Evolutionary conservation across 148 eudicot genomes (phyloP), one percentile per base, ranked within the genome.

Genomic region (Silene uniflora): DNA sequence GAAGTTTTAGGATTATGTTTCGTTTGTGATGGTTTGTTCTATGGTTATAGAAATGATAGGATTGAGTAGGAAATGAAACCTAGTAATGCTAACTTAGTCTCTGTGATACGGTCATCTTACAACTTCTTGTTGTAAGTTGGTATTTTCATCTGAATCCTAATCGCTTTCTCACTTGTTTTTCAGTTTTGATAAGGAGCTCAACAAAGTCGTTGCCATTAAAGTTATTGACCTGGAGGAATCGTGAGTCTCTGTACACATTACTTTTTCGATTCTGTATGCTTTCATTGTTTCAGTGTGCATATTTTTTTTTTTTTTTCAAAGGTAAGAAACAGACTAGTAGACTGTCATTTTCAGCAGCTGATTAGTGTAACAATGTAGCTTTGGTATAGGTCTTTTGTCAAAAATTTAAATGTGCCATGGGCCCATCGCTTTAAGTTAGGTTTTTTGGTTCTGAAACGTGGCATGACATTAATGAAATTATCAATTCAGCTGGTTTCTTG

Each of bases 161-260:
- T 12, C 27, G 3, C 23, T 62, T 71, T 75, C 64, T 75, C 44
- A 65, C 65, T 82, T 80, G 69, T 69, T 76, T 80, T 91, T 81
- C 88, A 95, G 98, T 80, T 90, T 87, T 82, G 98, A 92, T 78
- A 90, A 82, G 84, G 98, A 95, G 82, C 89, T 92, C 58, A 89
- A 95, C 73, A 92, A 86, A 87, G 96, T 84, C 62, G 97, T 95
- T 79, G 98, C 98, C 63, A 88, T 95, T 47, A 95, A 95, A 83
- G 96, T 89, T 72, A 90, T 92, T 80, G 98, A 95, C 83, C 84
- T 95, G 73, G 98, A 92, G 82, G 98, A 95, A 86, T 89, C 97
- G 98, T 92, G 84, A 95, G 98, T 90, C 58, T 68, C 73, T 52
- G 17, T 67, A 65, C 61, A 29, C 75, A 63, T 64, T 23, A 66